Percentiles rank a stretch among this genome's conserved stretches.
Conservation (phyloP, 768 basidiomycete species). For the Psilocybe cubensis region DNA sequence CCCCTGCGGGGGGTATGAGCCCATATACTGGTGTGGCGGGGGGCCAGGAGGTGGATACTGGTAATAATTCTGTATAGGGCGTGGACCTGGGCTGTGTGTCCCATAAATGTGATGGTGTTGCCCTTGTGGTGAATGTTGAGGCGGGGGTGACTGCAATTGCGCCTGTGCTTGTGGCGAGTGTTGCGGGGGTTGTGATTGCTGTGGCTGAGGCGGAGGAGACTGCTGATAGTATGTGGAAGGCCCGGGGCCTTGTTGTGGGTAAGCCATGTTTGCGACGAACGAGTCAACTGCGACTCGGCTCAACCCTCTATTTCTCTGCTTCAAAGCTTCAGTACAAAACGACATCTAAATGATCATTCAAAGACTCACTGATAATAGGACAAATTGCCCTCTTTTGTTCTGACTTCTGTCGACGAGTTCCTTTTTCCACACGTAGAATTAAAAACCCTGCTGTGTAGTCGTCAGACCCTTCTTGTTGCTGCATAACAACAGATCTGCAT, state of each 20-base stretch:
- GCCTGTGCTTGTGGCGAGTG: neutral
- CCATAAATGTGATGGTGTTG: conserved; percentile 33
- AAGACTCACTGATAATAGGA: no score
- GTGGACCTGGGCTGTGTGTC: conserved; percentile 36
- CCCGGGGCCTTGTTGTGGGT: neutral
- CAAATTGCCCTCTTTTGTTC: no score
- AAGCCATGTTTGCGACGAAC: conserved; percentile 23
- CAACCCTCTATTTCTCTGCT: no score
- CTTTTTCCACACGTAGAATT: no score
- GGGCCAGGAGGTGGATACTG: conserved; percentile 29
- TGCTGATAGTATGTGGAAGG: conserved; percentile 23
- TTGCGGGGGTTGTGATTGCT: neutral
- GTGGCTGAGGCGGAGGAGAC: neutral
- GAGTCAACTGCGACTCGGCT: conserved; percentile 2
- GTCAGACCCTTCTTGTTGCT: no score
- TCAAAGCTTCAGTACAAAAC: no score
- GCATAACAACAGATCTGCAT: no score
- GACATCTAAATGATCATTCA: no score
- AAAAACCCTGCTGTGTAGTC: no score
- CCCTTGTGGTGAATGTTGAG: conserved; percentile 26
- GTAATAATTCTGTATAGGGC: conserved; percentile 42
- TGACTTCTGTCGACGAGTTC: no score
- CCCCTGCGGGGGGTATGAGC: conserved; percentile 34
- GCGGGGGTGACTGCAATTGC: conserved; percentile 24
- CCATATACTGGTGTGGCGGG: conserved; percentile 37